Conservation (phyloP, 805 yeast species). For the Candida sakaeoensis region DNA sequence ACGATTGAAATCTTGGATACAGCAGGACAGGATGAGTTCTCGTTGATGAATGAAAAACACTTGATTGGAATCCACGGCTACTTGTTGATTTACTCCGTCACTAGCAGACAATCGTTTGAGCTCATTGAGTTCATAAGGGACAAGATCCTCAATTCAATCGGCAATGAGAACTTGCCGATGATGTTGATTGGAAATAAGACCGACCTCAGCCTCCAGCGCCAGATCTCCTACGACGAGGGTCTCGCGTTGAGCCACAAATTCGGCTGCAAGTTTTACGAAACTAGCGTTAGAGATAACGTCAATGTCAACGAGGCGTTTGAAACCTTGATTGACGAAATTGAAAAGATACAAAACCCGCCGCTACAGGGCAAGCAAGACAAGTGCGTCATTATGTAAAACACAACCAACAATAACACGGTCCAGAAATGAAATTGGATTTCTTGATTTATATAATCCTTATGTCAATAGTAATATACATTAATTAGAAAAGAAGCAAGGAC, state of each 20-base stretch:
- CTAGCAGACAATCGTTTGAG: slow-evolving; percentile 74
- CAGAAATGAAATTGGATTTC: slow-evolving; percentile 1
- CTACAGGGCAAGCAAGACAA: slow-evolving; percentile 43
- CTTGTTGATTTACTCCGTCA: slow-evolving; percentile 75
- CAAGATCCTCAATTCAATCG: slow-evolving; percentile 69
- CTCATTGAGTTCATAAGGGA: slow-evolving; percentile 74
- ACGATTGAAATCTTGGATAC: slow-evolving; percentile 85
- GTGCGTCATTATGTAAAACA: slow-evolving; percentile 43
- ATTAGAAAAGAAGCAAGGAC: too few species aligned
- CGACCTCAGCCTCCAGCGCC: slow-evolving; percentile 58
- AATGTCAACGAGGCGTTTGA: slow-evolving; percentile 55
- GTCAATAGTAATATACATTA: not conserved
- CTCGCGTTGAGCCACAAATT: slow-evolving; percentile 39
- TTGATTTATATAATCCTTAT: not conserved
- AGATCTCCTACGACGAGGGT: slow-evolving; percentile 59
- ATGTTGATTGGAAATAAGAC: slow-evolving; percentile 68
- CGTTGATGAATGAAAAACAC: slow-evolving; percentile 74
- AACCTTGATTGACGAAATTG: slow-evolving; percentile 54
- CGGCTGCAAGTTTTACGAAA: slow-evolving; percentile 45
- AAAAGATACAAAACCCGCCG: slow-evolving; percentile 52
- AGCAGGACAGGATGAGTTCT: slow-evolving; percentile 90
- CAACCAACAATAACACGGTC: too few species aligned
- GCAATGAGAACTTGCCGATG: slow-evolving; percentile 46
- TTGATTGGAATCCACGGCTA: slow-evolving; percentile 82
- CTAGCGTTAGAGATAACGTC: slow-evolving; percentile 45